phyloP scores from a whole-genome alignment of 768 basidiomycete species.

The Lepiota venenata region DNA sequence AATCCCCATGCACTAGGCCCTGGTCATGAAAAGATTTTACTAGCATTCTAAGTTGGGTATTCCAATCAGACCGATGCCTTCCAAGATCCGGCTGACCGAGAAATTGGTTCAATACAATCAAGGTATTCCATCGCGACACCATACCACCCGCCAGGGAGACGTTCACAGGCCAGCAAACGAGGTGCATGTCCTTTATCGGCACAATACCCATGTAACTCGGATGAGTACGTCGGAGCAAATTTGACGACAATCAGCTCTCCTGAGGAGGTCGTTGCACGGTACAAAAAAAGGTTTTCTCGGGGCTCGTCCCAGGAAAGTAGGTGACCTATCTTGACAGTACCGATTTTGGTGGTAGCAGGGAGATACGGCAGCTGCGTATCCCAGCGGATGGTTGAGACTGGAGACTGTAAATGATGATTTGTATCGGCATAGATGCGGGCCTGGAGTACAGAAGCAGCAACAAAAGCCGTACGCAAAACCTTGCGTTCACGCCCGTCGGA shows the following conservation, averaged over 20 bases:
- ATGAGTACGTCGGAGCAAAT: constrained; percentile 15
- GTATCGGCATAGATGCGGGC: constrained; percentile 11
- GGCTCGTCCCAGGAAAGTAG: constrained; percentile 12
- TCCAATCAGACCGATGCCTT: too few relatives aligned
- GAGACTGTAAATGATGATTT: neutral
- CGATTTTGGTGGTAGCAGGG: constrained; percentile 13
- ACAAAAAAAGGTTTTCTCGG: constrained; percentile 9
- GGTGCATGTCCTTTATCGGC: constrained; percentile 17
- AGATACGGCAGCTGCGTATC: too few relatives aligned
- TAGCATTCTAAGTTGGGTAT: neutral
- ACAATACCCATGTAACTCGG: constrained; percentile 18
- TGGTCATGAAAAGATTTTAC: neutral
- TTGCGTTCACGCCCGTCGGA: constrained; percentile 14
- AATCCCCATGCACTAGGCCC: constrained; percentile 7
- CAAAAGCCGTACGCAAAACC: constrained; percentile 17
- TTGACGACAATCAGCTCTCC: constrained; percentile 17
- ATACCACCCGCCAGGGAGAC: constrained; percentile 23
- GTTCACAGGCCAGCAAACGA: constrained; percentile 16
- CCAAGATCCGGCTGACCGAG: too few relatives aligned
- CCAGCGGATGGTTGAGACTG: too few relatives aligned
- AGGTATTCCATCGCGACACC: constrained; percentile 20
- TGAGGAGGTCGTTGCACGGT: neutral
- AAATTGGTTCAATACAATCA: neutral
- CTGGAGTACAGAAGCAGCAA: constrained; percentile 17
- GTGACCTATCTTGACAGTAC: neutral